A percentile compares a stretch with the other conserved stretches of the same genome.
phyloP scores from a whole-genome alignment of 2,329 filamentous ascomycete genomes.

The Cryphonectria parasitica region DNA sequence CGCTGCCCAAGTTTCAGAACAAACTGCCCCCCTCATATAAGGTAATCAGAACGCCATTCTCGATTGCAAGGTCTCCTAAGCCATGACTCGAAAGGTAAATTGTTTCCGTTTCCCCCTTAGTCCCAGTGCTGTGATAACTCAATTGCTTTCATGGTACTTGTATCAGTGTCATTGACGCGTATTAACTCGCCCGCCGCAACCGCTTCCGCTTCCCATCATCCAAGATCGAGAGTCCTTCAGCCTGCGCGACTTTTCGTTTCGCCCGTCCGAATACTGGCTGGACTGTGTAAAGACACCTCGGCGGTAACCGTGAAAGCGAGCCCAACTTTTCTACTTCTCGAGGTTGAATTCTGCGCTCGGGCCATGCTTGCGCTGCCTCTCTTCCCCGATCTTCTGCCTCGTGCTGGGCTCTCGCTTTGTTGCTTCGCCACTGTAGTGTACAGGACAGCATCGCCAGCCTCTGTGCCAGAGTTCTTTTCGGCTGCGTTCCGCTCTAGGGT shows the following conservation, averaged over 20 bases:
- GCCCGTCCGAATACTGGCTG: neutral
- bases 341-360: neutral
- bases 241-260: neutral
- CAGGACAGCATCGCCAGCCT: neutral
- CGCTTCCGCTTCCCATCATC: conserved; percentile 1
- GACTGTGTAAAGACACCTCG: neutral
- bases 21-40: neutral
- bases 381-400: neutral
- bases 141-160: neutral
- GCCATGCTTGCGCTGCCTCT: neutral
- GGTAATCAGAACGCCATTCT: conserved; percentile 3
- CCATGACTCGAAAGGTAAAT: neutral
- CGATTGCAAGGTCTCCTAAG: neutral
- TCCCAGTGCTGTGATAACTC: neutral
- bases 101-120: neutral
- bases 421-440: neutral
- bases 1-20: neutral
- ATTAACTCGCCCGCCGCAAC: neutral
- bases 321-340: neutral
- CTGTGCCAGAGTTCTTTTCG: neutral
- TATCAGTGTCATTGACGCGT: neutral
- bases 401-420: neutral
- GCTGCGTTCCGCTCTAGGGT: neutral
- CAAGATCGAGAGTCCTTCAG: neutral
- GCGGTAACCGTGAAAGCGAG: neutral